Base-by-base conservation (phyloP, 768 basidiomycete species). In the Chalciporus pseudorubinellus region DNA sequence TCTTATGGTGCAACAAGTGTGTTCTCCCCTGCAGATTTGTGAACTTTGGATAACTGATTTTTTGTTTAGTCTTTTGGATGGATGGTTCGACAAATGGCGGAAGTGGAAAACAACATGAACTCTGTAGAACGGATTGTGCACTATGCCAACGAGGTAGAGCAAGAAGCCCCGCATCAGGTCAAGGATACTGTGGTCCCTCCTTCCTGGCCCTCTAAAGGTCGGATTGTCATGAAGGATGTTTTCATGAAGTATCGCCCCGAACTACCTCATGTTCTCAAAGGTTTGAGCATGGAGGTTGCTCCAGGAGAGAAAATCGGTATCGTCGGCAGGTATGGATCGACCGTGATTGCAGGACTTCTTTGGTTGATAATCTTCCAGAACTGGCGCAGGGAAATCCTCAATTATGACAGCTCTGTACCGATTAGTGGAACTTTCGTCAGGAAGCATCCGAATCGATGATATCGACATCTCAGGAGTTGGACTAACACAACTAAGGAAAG, bases 61-160 rank as follows among this genome's bases (percentile, higher is more conserved):
- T 1, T n/a, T 38, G 33, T 28, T 31, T 26, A 85, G 82, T 57
- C 76, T 0, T 88, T 91, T 58, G 82, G 82, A 19, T 90, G 82
- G 83, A 77, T 89, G 67, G 80, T 88, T 38, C 82, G 87, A 9
- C 88, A 90, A 68, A 77, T 76, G 34, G 84, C 88, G 3, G 92
- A 95, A 65, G 85, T 94, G 11, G 92, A 95, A 68, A 95, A 97
- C 67, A 81, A 94, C 68, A 93, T 95, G 89, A 92, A 92, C 65
- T 82, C 84, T n/a, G 87, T 90, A 8, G 89, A 91, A 65, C 85
- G 94, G 21, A 76, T 98, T 16, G 72, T 92, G 3, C 81, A 92
- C 64, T 97, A 97, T 60, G 84, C 86, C 38, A 78, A 79, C 18
- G 78, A 83, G 24, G 74, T 97, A 16, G 91, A 93, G 64, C 87